Base-by-base conservation (phyloP, 805 yeast genomes). In the Isabelozyma heimii region DNA sequence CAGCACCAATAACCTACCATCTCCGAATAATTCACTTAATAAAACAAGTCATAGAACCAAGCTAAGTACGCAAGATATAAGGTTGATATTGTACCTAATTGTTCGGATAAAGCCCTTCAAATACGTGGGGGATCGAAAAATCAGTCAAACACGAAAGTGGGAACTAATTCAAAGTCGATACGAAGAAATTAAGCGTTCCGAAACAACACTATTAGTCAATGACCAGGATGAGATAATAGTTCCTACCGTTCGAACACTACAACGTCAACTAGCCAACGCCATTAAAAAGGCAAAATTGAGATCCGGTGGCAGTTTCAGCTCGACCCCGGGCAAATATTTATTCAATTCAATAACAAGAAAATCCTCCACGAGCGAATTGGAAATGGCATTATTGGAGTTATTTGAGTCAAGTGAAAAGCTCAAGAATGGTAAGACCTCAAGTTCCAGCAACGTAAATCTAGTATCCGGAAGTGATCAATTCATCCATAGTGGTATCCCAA, bases 201-300 rank as follows among this genome's bases (percentile, higher is more conserved):
- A 33, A 35, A 27, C 10, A 20, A 20, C 33, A 38, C 44, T 24
- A 30, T 27, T 41, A 15, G 39, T 37, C 9, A 44, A 43, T 45
- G 37, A 37, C 14, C 44, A 42, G 35, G 14, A 41, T 15, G 48
- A 49, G 14, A 37, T 59, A 8, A 50, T 60, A 8, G 60, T 65
- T 6, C 73, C 73, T 30, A 68, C 74, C 2, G 64, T 69, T n/a
- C 52, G 74, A 35, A 69, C 74, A 0, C 56, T 69, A 47, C 74
- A 69, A 49, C 53, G 74, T 15, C 73, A 69, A 42, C 52, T 69
- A 39, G 61, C 70, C 14, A 49, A 62, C 4, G 73, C 74, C 8
- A 52, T 69, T 20, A 61, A 57, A 47, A 68, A 65, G 49, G 71
- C 70, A 7, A 48, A 48, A 43, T 15, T 20, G 8, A 50, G 49